These are phyloP conservation scores for Ophiocordyceps australis DNA, from an alignment of 2,329 filamentous ascomycete species.

Conservation along the genomic window DNA sequence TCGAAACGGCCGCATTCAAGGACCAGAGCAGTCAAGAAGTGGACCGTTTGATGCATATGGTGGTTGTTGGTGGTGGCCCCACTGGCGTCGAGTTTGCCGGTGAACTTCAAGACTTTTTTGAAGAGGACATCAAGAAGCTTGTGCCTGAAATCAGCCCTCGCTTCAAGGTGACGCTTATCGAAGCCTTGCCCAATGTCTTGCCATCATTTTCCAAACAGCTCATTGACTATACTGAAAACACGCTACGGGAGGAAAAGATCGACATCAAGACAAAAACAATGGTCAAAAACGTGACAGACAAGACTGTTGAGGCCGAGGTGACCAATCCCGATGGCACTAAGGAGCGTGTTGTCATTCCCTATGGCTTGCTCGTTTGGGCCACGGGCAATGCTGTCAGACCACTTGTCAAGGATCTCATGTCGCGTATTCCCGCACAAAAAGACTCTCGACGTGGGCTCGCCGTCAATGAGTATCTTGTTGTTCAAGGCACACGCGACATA, in stretches of 20 bases:
- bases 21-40: slow-evolving; percentile 77
- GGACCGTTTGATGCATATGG: slow-evolving; percentile 93
- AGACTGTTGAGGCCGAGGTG: slow-evolving; percentile 78
- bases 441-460: slow-evolving; percentile 86
- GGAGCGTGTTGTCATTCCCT: slow-evolving; percentile 65
- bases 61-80: slow-evolving; percentile 81
- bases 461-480: slow-evolving; percentile 97
- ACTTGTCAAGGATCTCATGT: slow-evolving; percentile 80
- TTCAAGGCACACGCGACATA: slow-evolving; percentile 91
- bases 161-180: slow-evolving; percentile 94
- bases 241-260: slow-evolving; percentile 97
- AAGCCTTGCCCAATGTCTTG: slow-evolving; percentile 89
- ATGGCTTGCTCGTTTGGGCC: slow-evolving; percentile 93
- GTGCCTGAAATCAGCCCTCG: slow-evolving; percentile 87
- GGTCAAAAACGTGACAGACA: slow-evolving; percentile 93
- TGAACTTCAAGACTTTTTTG: slow-evolving; percentile 97
- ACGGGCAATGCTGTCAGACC: slow-evolving; percentile 89
- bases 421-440: slow-evolving; percentile 83
- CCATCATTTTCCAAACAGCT: slow-evolving; percentile 98
- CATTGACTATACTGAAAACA: slow-evolving; percentile 98
- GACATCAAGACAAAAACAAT: slow-evolving; percentile 96
- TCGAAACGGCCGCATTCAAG: slow-evolving; percentile 97
- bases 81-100: slow-evolving; percentile 97
- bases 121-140: slow-evolving; percentile 95
- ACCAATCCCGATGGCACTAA: slow-evolving; percentile 72